Base-by-base conservation (phyloP, 495 filamentous ascomycete species). In the Penicillium paradoxum region DNA sequence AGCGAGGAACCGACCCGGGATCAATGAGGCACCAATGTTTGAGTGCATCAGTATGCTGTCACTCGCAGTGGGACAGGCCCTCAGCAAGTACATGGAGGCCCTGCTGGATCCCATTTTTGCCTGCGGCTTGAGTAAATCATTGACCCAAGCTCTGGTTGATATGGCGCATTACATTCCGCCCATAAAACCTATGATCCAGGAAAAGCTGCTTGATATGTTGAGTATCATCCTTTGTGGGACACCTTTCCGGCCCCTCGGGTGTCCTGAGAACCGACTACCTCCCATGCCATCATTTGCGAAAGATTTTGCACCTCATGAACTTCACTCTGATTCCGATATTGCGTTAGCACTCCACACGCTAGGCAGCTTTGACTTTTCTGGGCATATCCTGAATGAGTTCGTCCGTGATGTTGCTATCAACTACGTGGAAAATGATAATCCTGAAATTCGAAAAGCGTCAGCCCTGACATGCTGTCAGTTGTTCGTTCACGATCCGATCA, bases 111-210 rank as follows among this genome's bases (percentile, higher is more conserved):
- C 95, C 3, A 96, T 99, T 54, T 97, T 99, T 69, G 89, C 89
- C 15, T 99, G 93, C 58, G 91, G 92, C 39, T 76, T 99, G 34
- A 96, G 88, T 49, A 86, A 89, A 56, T 89, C 93, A 45, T 79
- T 99, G 17, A 96, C 90, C 0, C 91, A 97, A 65, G 93, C 93
- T 13, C 74, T 99, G 44, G 90, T 97, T 18, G 93, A 97, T 64
- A 95, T 99, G 88, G 91, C 93, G 36, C 93, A 97, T 64, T 97
- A 97, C 65, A 95, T 99, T 44, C 92, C 93, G 0, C 93, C 95
- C 1, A 87, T 96, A 56, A 92, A 95, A 68, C 78, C 84, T 24
- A 89, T 80, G 10, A 97, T 99, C 36, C 93, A 99, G 66, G 91
- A 96, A 55, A 86, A 89, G 52, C 78, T 99, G 32, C 80, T 99